Conservation (phyloP, 495 filamentous ascomycete species). For the Penicillium alfredii region DNA sequence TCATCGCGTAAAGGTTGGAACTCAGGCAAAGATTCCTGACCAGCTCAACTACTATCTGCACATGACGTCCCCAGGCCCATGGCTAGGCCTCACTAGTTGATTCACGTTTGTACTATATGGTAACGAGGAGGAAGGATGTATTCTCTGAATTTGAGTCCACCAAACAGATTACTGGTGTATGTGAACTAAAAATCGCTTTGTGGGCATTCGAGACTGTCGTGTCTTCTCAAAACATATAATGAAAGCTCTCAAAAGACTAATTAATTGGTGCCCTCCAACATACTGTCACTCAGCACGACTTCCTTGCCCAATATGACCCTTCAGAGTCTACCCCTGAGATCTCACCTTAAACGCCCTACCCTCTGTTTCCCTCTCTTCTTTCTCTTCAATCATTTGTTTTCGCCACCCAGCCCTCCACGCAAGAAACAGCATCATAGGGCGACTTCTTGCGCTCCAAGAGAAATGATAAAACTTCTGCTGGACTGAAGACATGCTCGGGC, state of each 20-base stretch:
- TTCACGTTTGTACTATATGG: background rate
- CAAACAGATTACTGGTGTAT: background rate
- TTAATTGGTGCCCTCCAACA: conserved; percentile 6
- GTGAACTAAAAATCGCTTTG: too few relatives aligned
- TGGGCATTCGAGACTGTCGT: background rate
- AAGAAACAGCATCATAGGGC: too few relatives aligned
- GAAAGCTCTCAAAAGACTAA: conserved; percentile 9
- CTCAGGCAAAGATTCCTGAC: conserved; percentile 1
- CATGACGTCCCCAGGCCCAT: conserved; percentile 2
- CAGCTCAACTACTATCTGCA: conserved; percentile 4
- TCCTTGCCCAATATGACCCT: too few relatives aligned
- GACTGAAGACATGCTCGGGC: too few relatives aligned
- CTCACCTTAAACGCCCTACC: too few relatives aligned
- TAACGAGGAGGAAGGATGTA: background rate
- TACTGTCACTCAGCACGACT: conserved; percentile 2
- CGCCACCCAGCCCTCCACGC: too few relatives aligned
- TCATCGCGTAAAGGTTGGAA: conserved; percentile 4
- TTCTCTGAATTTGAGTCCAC: background rate
- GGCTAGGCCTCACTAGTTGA: background rate
- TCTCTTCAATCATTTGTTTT: too few relatives aligned
- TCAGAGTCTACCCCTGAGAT: too few relatives aligned
- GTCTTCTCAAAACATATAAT: conserved; percentile 3
- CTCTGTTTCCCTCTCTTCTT: too few relatives aligned
- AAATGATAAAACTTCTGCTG: too few relatives aligned
- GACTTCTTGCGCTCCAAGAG: too few relatives aligned